These are phyloP conservation scores for Diophrys sp. DNA, from an alignment of 73 alveolate species.

Conservation along the genomic window DNA sequence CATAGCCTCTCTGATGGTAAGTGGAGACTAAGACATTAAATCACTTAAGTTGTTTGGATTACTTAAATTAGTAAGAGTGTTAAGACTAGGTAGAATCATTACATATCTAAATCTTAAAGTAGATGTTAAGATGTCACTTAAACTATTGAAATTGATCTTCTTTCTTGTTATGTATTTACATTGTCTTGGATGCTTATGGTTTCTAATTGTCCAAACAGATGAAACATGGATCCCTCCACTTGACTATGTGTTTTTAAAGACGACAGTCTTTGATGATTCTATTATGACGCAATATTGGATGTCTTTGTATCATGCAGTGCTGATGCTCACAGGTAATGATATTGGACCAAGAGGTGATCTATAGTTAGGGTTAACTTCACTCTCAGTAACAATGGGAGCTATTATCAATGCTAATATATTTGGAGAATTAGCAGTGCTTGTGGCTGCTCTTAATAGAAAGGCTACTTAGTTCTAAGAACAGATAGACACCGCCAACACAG, in stretches of 20 bases:
- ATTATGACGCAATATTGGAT: conserved; percentile 33
- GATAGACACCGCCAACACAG: conserved; percentile 41
- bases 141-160: conserved; percentile 31
- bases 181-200: conserved; percentile 55
- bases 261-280: conserved; percentile 20
- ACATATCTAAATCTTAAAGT: conserved; percentile 39
- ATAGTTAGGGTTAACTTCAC: conserved; percentile 11
- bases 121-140: conserved; percentile 26
- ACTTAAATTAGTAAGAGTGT: conserved; percentile 52
- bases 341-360: conserved; percentile 27
- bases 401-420: conserved; percentile 48
- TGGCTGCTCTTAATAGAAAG: conserved; percentile 37
- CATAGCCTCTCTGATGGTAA: conserved; percentile 1
- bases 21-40: conserved; percentile 5
- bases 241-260: conserved; percentile 30
- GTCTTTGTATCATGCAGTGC: conserved; percentile 35
- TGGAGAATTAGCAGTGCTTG: conserved; percentile 55
- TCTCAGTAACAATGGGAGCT: conserved; percentile 38
- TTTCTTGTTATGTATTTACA: conserved; percentile 47
- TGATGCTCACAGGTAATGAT: conserved; percentile 48
- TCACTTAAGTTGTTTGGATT: conserved; percentile 27
- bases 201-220: conserved; percentile 11
- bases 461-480: conserved; percentile 29
- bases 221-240: conserved; percentile 57
- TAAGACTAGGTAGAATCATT: conserved; percentile 47